Evolutionary conservation across 2,329 filamentous ascomycete genomes (phyloP).

Genomic region (Pseudogymnoascus pannorum): DNA sequence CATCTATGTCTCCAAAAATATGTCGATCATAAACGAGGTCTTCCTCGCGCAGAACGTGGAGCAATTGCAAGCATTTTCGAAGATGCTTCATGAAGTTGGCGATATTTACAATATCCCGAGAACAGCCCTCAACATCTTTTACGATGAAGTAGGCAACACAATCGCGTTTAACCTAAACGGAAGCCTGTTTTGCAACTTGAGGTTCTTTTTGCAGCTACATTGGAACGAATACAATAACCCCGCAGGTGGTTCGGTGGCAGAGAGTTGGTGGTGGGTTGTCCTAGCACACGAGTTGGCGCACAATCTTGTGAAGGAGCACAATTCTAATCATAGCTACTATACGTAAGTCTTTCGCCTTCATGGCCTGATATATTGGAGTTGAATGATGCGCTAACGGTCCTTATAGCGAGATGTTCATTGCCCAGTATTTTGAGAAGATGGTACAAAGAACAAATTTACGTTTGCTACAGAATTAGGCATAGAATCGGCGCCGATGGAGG

Average conservation of each 20-base stretch:
- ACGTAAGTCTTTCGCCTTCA: constrained; percentile 43
- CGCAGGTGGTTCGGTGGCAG: constrained; percentile 38
- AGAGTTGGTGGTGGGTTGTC: constrained; percentile 91
- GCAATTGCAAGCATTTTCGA: constrained; percentile 67
- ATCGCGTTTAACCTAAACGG: constrained; percentile 90
- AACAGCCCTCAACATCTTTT: constrained; percentile 74
- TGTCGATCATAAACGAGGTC: constrained; percentile 39
- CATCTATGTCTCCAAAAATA: constrained; percentile 58
- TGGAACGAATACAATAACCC: constrained; percentile 36
- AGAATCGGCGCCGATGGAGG: neutral
- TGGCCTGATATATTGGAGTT: neutral
- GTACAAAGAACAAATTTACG: constrained; percentile 31
- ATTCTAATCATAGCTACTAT: constrained; percentile 74
- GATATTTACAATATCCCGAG: constrained; percentile 64
- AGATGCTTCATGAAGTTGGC: constrained; percentile 60
- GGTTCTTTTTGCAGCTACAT: constrained; percentile 79
- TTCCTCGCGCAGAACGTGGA: constrained; percentile 57
- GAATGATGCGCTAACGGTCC: constrained; percentile 16
- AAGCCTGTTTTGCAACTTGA: constrained; percentile 87
- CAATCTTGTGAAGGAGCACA: constrained; percentile 76
- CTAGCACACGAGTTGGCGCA: constrained; percentile 92
- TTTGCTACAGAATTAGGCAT: neutral
- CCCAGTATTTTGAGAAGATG: constrained; percentile 69
- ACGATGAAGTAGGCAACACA: constrained; percentile 68
- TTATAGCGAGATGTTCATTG: constrained; percentile 63